These are phyloP conservation scores for Metarhizium guizhouense DNA, from an alignment of 2,329 filamentous ascomycete genomes.

Conservation along the genomic window DNA sequence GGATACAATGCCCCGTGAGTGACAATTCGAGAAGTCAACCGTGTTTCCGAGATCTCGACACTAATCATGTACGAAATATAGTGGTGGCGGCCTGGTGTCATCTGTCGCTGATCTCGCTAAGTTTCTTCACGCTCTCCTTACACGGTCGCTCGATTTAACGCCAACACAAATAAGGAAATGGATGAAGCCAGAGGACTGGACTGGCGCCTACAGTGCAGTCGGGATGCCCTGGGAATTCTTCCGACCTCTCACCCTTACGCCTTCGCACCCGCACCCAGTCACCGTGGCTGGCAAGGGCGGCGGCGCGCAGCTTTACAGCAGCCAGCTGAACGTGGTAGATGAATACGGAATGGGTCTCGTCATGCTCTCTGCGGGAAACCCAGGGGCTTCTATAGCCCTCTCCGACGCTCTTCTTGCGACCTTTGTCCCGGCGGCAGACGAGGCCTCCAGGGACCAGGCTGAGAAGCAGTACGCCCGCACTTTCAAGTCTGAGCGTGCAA, in stretches of 20 bases:
- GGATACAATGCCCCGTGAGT: constrained; percentile 23
- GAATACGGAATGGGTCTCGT: constrained; percentile 24
- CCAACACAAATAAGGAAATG: constrained; percentile 18
- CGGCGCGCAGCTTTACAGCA: constrained; percentile 23
- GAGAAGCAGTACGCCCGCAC: constrained; percentile 10
- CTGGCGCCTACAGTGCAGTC: constrained; percentile 20
- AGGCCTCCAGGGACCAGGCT: constrained; percentile 17
- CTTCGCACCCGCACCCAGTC: constrained; percentile 19
- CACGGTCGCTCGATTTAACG: constrained; percentile 16
- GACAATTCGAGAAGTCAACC: background rate
- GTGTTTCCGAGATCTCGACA: background rate
- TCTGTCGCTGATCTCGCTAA: constrained; percentile 14
- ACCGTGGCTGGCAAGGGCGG: constrained; percentile 26
- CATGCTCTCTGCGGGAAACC: constrained; percentile 22
- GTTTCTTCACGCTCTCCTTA: constrained; percentile 20
- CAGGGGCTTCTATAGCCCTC: constrained; percentile 16
- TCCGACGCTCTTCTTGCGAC: constrained; percentile 19
- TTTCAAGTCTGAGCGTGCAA: background rate
- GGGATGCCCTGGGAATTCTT: constrained; percentile 30
- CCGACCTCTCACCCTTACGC: constrained; percentile 16
- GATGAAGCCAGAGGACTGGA: constrained; percentile 25
- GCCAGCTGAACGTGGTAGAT: constrained; percentile 25
- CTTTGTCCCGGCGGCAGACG: constrained; percentile 19
- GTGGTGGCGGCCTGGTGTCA: background rate
- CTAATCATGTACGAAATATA: background rate